Evolutionary conservation across 768 basidiomycete genomes (phyloP).

Genomic region (Boletus eberwhitei): DNA sequence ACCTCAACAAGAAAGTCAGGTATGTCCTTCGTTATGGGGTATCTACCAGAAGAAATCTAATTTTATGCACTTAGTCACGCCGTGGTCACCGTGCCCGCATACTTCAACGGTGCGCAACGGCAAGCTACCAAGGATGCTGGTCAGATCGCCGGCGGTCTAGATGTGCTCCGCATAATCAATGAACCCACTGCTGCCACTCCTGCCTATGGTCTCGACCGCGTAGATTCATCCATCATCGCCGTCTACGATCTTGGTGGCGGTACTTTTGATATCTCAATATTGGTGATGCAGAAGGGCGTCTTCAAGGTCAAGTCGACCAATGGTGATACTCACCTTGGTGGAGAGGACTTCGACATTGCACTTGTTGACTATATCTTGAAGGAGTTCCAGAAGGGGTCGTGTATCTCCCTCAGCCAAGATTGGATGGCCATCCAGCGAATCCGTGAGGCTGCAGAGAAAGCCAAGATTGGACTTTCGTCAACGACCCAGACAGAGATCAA

Average conservation of each 20-base stretch:
- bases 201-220: slow-evolving; percentile 92
- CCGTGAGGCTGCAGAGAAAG: slow-evolving; percentile 98
- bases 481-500: slow-evolving; percentile 96
- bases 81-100: slow-evolving; percentile 95
- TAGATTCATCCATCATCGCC: slow-evolving; percentile 82
- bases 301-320: slow-evolving; percentile 99
- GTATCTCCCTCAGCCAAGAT: slow-evolving; percentile 78
- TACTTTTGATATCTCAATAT: slow-evolving; percentile 98
- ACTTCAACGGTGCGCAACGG: slow-evolving; percentile 99
- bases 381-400: slow-evolving; percentile 93
- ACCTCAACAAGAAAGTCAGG: slow-evolving; percentile 90
- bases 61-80: slow-evolving; percentile 56
- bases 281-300: slow-evolving; percentile 99
- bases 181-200: slow-evolving; percentile 98
- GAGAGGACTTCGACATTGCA: slow-evolving; percentile 94
- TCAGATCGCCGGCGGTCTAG: slow-evolving; percentile 94
- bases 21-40: slow-evolving; percentile 40
- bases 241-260: slow-evolving; percentile 99
- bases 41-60: neutral
- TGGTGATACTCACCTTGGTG: slow-evolving; percentile 96
- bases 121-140: slow-evolving; percentile 99
- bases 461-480: slow-evolving; percentile 96
- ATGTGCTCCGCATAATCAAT: slow-evolving; percentile 97
- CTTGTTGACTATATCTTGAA: slow-evolving; percentile 82
- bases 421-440: slow-evolving; percentile 98